Percentiles rank a stretch among this genome's conserved stretches.
These are phyloP conservation scores for Heterobasidion occidentale DNA, from an alignment of 1,284 basidiomycete genomes.

Conservation along the genomic window DNA sequence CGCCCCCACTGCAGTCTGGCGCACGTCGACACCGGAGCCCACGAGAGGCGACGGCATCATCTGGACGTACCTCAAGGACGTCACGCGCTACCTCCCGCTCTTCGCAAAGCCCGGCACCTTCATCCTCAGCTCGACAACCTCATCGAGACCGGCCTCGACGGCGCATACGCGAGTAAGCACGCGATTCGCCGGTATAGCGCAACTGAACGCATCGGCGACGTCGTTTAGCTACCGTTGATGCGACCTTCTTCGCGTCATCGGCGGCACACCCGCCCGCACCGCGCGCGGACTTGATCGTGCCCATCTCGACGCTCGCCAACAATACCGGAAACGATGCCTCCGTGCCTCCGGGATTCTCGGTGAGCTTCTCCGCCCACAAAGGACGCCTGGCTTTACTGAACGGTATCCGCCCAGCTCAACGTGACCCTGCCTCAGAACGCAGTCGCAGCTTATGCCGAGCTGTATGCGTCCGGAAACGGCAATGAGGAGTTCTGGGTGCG, in stretches of 20 bases:
- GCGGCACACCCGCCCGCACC: slow-evolving; percentile 44
- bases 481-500: slow-evolving; percentile 73
- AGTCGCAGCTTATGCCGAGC: slow-evolving; percentile 61
- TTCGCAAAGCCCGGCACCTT: slow-evolving; percentile 61
- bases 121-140: slow-evolving; percentile 70
- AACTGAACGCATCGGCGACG: not conserved
- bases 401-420: slow-evolving; percentile 36
- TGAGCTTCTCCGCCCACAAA: slow-evolving; percentile 21
- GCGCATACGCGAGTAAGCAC: slow-evolving; percentile 58
- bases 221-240: slow-evolving; percentile 49
- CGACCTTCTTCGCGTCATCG: slow-evolving; percentile 64
- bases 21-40: slow-evolving; percentile 75
- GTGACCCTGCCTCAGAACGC: slow-evolving; percentile 64
- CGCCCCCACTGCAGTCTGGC: slow-evolving; percentile 45
- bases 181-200: not conserved
- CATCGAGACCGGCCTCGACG: slow-evolving; percentile 46
- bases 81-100: slow-evolving; percentile 62
- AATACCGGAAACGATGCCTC: slow-evolving; percentile 61
- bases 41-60: slow-evolving; percentile 60
- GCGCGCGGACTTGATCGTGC: slow-evolving; percentile 58
- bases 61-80: slow-evolving; percentile 75
- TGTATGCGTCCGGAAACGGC: slow-evolving; percentile 67
- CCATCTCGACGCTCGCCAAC: slow-evolving; percentile 56
- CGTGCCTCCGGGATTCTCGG: slow-evolving; percentile 66
- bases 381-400: not conserved